A percentile compares a stretch with the other conserved stretches of the same genome.
These are phyloP conservation scores for Boechera stricta DNA, from an alignment of 345 rosid genomes.

Conservation along the genomic window DNA sequence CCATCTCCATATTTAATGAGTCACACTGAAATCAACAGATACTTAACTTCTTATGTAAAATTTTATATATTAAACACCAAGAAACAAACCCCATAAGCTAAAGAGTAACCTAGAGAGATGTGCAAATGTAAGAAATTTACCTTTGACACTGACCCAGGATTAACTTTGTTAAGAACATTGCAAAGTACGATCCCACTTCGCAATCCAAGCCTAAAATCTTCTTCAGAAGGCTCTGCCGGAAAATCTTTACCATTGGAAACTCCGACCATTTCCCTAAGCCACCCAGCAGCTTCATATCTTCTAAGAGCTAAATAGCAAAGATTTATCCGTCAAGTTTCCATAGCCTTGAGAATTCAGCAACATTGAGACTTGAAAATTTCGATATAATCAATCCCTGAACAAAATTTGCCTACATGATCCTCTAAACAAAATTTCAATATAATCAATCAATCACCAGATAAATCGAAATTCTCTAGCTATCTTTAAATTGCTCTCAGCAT, in stretches of 20 bases:
- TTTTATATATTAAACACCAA: background rate
- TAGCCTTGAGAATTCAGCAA: no score
- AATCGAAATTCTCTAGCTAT: background rate
- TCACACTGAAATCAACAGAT: background rate
- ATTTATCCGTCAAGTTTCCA: no score
- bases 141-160: conserved; percentile 80
- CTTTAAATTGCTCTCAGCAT: no score
- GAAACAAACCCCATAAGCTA: background rate
- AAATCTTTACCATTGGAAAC: conserved; percentile 81
- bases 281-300: conserved; percentile 86
- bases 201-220: conserved; percentile 86
- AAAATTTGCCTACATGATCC: no score
- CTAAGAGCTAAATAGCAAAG: conserved; percentile 56
- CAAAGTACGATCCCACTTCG: conserved; percentile 93
- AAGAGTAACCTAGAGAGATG: background rate
- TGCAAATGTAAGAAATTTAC: conserved; percentile 36
- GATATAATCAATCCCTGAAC: no score
- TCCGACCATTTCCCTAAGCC: conserved; percentile 81
- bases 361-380: no score
- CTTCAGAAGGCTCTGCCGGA: conserved; percentile 89
- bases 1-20: background rate
- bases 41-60: conserved; percentile 1
- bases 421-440: no score
- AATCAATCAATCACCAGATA: background rate
- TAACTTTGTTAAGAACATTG: conserved; percentile 83